Evolutionary conservation across 306 rosid genomes (phyloP).

Genomic region (Begonia peltatifolia): DNA sequence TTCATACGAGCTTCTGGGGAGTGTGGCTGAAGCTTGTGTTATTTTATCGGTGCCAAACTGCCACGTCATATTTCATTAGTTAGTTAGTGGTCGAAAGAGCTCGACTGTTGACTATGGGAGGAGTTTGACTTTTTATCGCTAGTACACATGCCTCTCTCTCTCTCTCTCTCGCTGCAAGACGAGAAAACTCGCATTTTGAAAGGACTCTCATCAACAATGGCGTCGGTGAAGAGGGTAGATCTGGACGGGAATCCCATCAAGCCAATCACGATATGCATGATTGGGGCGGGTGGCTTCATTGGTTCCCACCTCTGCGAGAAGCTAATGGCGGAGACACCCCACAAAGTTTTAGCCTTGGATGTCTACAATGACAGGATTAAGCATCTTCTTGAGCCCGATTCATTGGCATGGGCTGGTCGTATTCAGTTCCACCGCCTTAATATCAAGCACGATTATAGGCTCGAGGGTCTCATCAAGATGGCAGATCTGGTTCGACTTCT

Average conservation of each 20-base stretch:
- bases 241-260: conserved; percentile 64
- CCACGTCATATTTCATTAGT: too few species aligned
- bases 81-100: too few species aligned
- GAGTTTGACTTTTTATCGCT: too few species aligned
- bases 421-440: conserved; percentile 86
- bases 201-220: conserved; percentile 21
- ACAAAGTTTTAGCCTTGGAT: conserved; percentile 64
- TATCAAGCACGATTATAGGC: conserved; percentile 80
- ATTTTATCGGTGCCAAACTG: too few species aligned
- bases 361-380: conserved; percentile 86
- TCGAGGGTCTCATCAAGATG: conserved; percentile 79
- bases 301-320: conserved; percentile 92
- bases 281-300: conserved; percentile 91
- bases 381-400: conserved; percentile 62
- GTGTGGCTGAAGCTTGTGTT: too few species aligned
- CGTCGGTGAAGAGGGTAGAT: conserved; percentile 50
- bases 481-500: conserved; percentile 56
- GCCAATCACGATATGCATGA: conserved; percentile 84
- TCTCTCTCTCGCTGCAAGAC: background rate
- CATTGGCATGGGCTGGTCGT: conserved; percentile 56
- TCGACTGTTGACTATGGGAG: too few species aligned
- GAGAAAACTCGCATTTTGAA: background rate
- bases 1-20: too few species aligned
- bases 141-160: too few species aligned
- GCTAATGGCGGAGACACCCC: conserved; percentile 65